A percentile compares a stretch with the other conserved stretches of the same genome.
Evolutionary conservation across 352 stramenopile species (phyloP).

Genomic region (Globisporangium paddicum): DNA sequence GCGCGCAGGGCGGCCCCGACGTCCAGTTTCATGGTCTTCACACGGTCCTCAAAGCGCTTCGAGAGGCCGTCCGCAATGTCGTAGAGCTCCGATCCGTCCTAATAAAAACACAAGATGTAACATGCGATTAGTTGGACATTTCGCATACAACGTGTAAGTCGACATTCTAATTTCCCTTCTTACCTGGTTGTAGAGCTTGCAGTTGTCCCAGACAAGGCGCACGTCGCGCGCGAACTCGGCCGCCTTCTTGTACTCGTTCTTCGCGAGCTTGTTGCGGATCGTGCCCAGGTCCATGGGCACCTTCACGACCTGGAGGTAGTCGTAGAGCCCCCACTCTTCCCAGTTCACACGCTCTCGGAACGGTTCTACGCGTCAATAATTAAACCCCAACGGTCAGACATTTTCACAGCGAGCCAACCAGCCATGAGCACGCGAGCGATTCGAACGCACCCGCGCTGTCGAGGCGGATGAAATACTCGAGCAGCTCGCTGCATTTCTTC

Average conservation of each 20-base stretch:
- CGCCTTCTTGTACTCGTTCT: conserved; percentile 85
- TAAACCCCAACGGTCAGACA: not conserved
- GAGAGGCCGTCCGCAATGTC: conserved; percentile 74
- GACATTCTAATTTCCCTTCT: no score
- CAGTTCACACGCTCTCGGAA: conserved; percentile 88
- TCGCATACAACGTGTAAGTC: not conserved
- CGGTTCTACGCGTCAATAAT: conserved; percentile 32
- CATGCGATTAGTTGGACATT: not conserved
- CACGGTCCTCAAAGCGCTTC: conserved; percentile 86
- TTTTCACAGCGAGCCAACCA: not conserved
- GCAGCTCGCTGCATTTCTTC: conserved; percentile 76
- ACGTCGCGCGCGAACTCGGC: conserved; percentile 79
- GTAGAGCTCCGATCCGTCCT: conserved; percentile 88
- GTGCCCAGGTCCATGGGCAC: conserved; percentile 91
- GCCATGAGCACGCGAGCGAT: not conserved
- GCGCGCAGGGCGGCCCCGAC: conserved; percentile 52
- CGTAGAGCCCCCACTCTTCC: conserved; percentile 87
- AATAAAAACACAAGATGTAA: not conserved
- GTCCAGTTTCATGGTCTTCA: conserved; percentile 81
- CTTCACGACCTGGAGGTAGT: conserved; percentile 91
- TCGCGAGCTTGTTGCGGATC: conserved; percentile 70
- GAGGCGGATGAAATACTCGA: conserved; percentile 81
- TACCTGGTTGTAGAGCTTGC: conserved; percentile 82
- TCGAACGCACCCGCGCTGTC: conserved; percentile 50
- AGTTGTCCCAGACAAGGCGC: conserved; percentile 85